A percentile compares a stretch with the other conserved stretches of the same genome.
phyloP scores from a whole-genome alignment of 2,329 filamentous ascomycete genomes.

The Penicillium sp. region DNA sequence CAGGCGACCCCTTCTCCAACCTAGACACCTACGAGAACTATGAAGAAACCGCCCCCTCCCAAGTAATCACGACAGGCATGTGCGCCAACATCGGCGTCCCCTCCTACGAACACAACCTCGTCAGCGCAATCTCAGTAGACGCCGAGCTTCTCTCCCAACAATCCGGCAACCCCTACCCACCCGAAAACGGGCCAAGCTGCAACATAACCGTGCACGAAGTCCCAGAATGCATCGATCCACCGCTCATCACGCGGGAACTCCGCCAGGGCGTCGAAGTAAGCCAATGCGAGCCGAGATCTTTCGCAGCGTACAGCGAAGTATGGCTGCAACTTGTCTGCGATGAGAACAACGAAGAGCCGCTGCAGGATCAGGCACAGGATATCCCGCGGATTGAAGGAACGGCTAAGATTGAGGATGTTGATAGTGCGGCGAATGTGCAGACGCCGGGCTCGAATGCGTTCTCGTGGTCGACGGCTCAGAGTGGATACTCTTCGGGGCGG shows the following conservation, averaged over 20 bases:
- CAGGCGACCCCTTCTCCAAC: conserved; percentile 28
- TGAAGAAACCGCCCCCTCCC: conserved; percentile 30
- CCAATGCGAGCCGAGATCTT: conserved; percentile 32
- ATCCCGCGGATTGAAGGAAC: conserved; percentile 22
- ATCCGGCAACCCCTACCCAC: conserved; percentile 23
- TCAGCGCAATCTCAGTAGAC: conserved; percentile 37
- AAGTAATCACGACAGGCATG: conserved; percentile 30
- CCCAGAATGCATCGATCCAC: conserved; percentile 39
- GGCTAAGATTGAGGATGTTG: conserved; percentile 12
- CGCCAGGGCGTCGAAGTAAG: conserved; percentile 33
- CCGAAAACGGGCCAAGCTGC: conserved; percentile 30
- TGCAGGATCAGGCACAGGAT: conserved; percentile 15
- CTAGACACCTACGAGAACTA: conserved; percentile 34
- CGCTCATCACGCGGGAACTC: conserved; percentile 35
- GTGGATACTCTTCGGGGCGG: conserved; percentile 17
- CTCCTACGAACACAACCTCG: conserved; percentile 32
- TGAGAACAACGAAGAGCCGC: conserved; percentile 18
- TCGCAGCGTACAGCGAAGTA: conserved; percentile 36
- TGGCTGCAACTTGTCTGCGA: conserved; percentile 42
- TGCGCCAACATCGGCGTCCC: conserved; percentile 38
- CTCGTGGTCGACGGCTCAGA: conserved; percentile 21
- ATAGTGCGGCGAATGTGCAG: conserved; percentile 24
- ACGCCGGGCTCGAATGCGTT: conserved; percentile 31
- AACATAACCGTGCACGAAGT: conserved; percentile 43
- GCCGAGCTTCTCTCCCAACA: conserved; percentile 32